These are phyloP conservation scores for Polytrichum commune DNA, from an alignment of 225 moss, liverwort and hornwort genomes.

Conservation along the genomic window DNA sequence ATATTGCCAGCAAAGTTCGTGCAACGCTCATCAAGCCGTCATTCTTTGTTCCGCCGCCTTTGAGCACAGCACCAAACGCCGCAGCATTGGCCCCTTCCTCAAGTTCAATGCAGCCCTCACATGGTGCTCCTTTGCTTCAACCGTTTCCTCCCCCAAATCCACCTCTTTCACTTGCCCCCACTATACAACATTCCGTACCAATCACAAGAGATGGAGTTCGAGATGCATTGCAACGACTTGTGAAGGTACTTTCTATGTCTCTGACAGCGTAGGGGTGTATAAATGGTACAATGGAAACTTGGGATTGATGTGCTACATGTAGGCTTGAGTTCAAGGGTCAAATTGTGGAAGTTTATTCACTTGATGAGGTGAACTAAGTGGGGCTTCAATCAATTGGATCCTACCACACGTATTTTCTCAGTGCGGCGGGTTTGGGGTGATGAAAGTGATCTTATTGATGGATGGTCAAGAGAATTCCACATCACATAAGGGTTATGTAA, in stretches of 20 bases:
- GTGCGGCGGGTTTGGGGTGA: no score
- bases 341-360: no score
- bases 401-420: no score
- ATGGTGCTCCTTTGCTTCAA: constrained; percentile 88
- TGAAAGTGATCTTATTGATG: no score
- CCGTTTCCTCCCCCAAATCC: constrained; percentile 98
- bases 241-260: constrained; percentile 50
- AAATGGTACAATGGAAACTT: no score
- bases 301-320: no score
- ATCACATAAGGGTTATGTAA: no score
- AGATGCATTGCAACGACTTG: constrained; percentile 75
- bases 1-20: constrained; percentile 49
- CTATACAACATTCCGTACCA: constrained; percentile 63
- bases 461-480: no score
- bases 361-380: no score
- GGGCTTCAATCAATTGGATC: no score
- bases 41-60: constrained; percentile 86
- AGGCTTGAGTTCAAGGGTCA: no score
- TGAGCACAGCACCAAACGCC: constrained; percentile 47
- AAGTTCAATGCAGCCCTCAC: constrained; percentile 72
- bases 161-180: constrained; percentile 82
- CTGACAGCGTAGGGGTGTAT: no score
- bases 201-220: constrained; percentile 95
- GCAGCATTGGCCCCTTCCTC: constrained; percentile 52
- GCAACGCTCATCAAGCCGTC: constrained; percentile 87